A percentile compares a stretch with the other conserved stretches of the same genome.
Evolutionary conservation across 169 alveolate species (phyloP).

Genomic region (Plasmodium chabaudi): DNA sequence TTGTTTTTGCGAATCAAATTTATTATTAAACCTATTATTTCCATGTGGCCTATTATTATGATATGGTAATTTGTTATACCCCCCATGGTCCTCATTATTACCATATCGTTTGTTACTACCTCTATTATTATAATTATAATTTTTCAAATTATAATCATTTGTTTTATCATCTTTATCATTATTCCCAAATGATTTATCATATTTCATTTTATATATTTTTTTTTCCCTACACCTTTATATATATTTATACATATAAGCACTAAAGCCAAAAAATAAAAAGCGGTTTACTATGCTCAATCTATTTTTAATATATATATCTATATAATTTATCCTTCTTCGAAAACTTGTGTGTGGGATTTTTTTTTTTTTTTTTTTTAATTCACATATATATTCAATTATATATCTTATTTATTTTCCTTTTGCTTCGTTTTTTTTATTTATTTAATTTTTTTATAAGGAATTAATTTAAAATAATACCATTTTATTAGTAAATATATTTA

Average conservation of each 20-base stretch:
- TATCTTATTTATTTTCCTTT: background rate
- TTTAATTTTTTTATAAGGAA: no score
- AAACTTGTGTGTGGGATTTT: background rate
- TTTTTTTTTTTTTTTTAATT: background rate
- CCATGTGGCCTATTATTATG: constrained; percentile 2
- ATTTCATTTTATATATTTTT: constrained; percentile 46
- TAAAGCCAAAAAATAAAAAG: background rate
- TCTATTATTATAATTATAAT: constrained; percentile 12
- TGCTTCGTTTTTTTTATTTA: no score
- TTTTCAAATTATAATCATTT: constrained; percentile 19
- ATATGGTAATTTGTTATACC: constrained; percentile 4
- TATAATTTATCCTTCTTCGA: background rate
- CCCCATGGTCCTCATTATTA: constrained; percentile 2
- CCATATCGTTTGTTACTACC: constrained; percentile 7
- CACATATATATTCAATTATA: background rate
- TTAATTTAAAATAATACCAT: no score
- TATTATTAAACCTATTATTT: background rate
- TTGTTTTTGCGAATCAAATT: constrained; percentile 11
- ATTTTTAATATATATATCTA: background rate
- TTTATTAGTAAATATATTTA: no score
- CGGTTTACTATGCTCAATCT: no score
- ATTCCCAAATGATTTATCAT: constrained; percentile 58
- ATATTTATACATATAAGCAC: constrained; percentile 4
- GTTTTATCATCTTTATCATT: constrained; percentile 42
- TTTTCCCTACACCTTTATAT: background rate